These are phyloP conservation scores for Chalaropsis thielavioides DNA, from an alignment of 2,329 filamentous ascomycete genomes.

Conservation along the genomic window DNA sequence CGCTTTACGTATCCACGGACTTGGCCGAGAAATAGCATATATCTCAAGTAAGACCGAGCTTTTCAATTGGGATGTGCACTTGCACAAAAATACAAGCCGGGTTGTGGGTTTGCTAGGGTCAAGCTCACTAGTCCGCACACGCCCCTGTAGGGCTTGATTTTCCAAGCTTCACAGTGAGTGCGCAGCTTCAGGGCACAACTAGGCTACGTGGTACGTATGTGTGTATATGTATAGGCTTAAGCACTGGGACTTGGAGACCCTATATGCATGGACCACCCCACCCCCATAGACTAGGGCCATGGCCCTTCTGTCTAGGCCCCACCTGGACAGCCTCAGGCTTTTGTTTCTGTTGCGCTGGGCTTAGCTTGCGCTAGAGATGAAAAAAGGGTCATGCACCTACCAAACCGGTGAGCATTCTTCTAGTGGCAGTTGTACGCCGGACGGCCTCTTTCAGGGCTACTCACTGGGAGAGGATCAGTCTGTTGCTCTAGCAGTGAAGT, in stretches of 20 bases:
- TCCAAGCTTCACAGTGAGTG: not conserved
- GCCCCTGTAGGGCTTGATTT: not conserved
- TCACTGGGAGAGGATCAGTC: not conserved
- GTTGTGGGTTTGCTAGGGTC: not conserved
- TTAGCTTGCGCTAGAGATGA: not conserved
- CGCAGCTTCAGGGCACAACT: not conserved
- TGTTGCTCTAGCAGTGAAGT: not conserved
- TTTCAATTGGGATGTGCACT: slow-evolving; percentile 4
- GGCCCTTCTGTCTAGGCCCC: not conserved
- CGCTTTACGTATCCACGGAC: slow-evolving; percentile 2
- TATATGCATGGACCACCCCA: not conserved
- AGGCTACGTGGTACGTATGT: not conserved
- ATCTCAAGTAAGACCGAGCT: slow-evolving; percentile 6
- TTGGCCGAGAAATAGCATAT: slow-evolving; percentile 3
- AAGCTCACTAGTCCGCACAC: not conserved
- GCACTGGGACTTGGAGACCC: not conserved
- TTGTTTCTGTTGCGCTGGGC: not conserved
- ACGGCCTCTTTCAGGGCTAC: not conserved
- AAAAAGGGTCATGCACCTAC: not conserved
- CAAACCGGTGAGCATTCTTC: not conserved
- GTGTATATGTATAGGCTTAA: not conserved
- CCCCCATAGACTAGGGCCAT: not conserved
- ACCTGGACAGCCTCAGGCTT: not conserved
- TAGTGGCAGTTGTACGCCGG: not conserved
- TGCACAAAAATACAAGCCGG: not conserved